Percentiles rank a stretch among this genome's conserved stretches.
Evolutionary conservation across 225 moss, liverwort and hornwort species (phyloP).

Genomic region (Straminergon stramineum): DNA sequence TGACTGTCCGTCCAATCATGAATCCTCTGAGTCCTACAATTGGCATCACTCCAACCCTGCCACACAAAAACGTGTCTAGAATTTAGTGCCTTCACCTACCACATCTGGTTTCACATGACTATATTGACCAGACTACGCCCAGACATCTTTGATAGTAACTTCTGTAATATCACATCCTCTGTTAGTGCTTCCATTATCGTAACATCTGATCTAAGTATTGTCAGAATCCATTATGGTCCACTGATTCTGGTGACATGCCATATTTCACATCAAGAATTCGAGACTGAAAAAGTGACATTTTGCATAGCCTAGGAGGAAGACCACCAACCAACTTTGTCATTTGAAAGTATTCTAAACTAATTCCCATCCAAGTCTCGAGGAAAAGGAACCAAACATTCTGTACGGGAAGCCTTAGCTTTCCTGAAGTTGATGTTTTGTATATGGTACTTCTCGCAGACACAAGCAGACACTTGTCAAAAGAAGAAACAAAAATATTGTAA

Average conservation of each 20-base stretch:
- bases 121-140: not conserved
- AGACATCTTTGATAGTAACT: not conserved
- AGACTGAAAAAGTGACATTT: not conserved
- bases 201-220: not conserved
- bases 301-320: not conserved
- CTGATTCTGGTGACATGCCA: not conserved
- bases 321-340: not conserved
- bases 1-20: slow-evolving; percentile 37
- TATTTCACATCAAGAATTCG: not conserved
- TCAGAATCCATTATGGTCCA: not conserved
- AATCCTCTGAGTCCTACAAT: slow-evolving; percentile 51
- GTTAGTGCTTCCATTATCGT: not conserved
- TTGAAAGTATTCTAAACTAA: not conserved
- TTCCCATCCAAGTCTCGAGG: not conserved
- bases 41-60: slow-evolving; percentile 63
- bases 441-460: not conserved
- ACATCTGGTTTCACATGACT: not conserved
- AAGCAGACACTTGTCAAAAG: not conserved
- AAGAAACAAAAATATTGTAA: not conserved
- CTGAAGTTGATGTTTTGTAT: not conserved
- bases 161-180: not conserved
- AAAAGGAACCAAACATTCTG: not conserved
- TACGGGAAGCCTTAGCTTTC: not conserved
- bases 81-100: not conserved
- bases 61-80: not conserved